Base-by-base conservation (phyloP, 192 early-diverging fungal species). In the Haplosporangium gracile region DNA sequence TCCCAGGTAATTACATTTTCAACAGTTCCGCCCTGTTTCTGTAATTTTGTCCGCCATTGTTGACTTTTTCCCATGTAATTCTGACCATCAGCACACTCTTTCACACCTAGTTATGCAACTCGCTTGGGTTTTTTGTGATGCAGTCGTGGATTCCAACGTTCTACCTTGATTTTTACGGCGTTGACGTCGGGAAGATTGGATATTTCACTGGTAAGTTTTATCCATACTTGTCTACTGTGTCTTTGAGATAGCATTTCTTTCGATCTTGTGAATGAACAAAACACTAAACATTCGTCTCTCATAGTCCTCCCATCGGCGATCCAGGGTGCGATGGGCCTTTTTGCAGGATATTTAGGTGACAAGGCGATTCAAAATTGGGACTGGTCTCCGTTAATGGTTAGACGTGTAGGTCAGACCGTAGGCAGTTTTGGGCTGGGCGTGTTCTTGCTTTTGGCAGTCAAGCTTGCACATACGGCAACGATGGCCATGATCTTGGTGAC, bases 101-200 rank as follows among this genome's bases (percentile, higher is more conserved):
- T 51, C 16, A 32, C 5, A 24, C 11, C 9, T 77, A 85, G 75
- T 63, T 87, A 5, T 89, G 82, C 36, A 77, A 80, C 40, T 79
- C 84, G 9, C 63, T 76, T 4, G 88, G 88, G 18, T 89, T 87
- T 53, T 89, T 87, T 74, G 68, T 89, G 15, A 76, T 87, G 57
- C 81, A 84, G 45, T 87, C 77, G 1, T 89, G 88, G 88, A 11
- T 87, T 10, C 88, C 88, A 29, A 87, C 88, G 13, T 89, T 87
- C 47, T 89, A 82, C 43, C 72, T 86, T 8, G 88, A 89, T 26
- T 80, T 55, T n/a, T 89, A 83, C 36, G 81, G 78, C 5, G 84
- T 83, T 24, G 88, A 89, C 65, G 77, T 87, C 0, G 81, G 85
- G 43, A 83, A 83, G 55, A 81, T 89, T 69, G 88, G 88, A 5